A percentile compares a stretch with the other conserved stretches of the same genome.
These are phyloP conservation scores for Diaporthe batatas DNA, from an alignment of 2,329 filamentous ascomycete genomes.

Conservation along the genomic window DNA sequence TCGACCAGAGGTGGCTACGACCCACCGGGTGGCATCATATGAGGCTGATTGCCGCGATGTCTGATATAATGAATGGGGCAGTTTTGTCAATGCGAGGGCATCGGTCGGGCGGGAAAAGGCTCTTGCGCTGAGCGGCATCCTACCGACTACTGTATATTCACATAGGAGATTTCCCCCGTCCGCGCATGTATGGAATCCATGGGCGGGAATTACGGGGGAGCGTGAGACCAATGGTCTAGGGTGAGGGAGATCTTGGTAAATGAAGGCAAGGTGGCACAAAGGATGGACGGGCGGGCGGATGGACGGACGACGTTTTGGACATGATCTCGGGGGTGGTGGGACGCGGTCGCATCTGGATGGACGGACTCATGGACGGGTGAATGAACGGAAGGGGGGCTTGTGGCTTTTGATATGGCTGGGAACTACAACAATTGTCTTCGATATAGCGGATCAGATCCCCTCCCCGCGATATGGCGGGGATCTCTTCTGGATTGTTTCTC, in stretches of 20 bases:
- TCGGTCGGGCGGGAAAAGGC: neutral
- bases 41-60: constrained; percentile 26
- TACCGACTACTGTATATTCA: constrained; percentile 25
- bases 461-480: neutral
- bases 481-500: constrained; percentile 27
- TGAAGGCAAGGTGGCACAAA: constrained; percentile 12
- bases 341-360: neutral
- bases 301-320: constrained; percentile 17
- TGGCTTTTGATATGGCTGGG: constrained; percentile 26
- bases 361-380: constrained; percentile 13
- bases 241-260: constrained; percentile 3
- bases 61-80: constrained; percentile 2
- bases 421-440: constrained; percentile 23
- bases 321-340: neutral
- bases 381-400: constrained; percentile 19
- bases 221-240: neutral
- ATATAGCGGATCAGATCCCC: constrained; percentile 20
- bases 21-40: constrained; percentile 73
- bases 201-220: neutral
- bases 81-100: neutral
- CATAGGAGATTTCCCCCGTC: neutral
- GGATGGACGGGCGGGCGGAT: constrained; percentile 1
- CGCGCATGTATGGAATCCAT: neutral
- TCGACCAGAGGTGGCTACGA: constrained; percentile 64
- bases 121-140: neutral